phyloP scores from a whole-genome alignment of 202 grass and related monocot genomes.

The Tripidium arundinaceum region DNA sequence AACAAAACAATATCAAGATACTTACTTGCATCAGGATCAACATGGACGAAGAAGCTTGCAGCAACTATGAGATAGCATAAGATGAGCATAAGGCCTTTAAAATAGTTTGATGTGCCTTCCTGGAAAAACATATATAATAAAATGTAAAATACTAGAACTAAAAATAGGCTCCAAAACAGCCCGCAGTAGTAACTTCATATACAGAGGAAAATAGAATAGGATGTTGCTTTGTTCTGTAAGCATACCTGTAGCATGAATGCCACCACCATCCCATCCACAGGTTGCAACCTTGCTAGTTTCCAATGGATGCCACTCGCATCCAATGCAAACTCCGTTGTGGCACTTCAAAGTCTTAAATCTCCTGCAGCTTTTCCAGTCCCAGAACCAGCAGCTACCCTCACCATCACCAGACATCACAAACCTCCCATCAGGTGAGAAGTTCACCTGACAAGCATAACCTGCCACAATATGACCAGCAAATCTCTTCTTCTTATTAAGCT shows the following conservation, averaged over 20 bases:
- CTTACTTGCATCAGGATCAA: conserved; percentile 72
- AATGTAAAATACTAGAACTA: conserved; percentile 12
- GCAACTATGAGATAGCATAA: conserved; percentile 88
- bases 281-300: too few species aligned
- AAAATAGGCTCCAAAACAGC: background rate
- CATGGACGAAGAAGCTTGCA: conserved; percentile 90
- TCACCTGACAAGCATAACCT: too few species aligned
- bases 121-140: conserved; percentile 38
- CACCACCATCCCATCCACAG: conserved; percentile 31
- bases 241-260: conserved; percentile 97
- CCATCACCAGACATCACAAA: too few species aligned
- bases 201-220: conserved; percentile 2
- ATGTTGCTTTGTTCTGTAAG: conserved; percentile 25
- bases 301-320: too few species aligned
- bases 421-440: too few species aligned
- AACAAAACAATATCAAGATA: background rate
- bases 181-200: background rate
- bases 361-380: too few species aligned
- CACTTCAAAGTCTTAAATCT: too few species aligned
- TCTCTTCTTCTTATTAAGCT: too few species aligned
- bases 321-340: too few species aligned
- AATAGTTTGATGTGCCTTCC: conserved; percentile 94
- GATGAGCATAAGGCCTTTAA: conserved; percentile 93
- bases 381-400: too few species aligned
- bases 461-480: too few species aligned